Percentiles rank a stretch among this genome's conserved stretches.
phyloP scores from a whole-genome alignment of 2,329 filamentous ascomycete species.

The Hypoxylon sp. region DNA sequence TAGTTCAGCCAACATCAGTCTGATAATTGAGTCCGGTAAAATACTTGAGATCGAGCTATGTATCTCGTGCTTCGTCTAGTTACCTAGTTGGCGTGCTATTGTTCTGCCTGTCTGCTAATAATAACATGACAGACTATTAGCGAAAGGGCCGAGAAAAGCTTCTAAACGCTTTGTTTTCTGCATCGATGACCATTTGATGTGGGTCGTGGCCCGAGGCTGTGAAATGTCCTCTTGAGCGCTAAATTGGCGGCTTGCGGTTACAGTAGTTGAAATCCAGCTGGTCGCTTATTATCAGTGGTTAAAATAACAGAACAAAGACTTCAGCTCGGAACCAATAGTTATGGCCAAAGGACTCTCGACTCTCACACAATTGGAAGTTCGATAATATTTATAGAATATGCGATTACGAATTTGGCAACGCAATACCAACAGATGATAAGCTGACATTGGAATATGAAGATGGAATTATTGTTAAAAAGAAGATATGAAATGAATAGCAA shows the following conservation, averaged over 20 bases:
- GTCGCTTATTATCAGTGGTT: background rate
- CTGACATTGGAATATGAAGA: background rate
- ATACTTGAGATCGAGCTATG: background rate
- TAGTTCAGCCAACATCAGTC: background rate
- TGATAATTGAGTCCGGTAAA: constrained; percentile 1
- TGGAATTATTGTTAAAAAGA: too few relatives aligned
- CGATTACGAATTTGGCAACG: too few relatives aligned
- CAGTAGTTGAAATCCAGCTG: background rate
- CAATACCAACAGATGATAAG: background rate
- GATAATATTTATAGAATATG: too few relatives aligned
- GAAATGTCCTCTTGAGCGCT: too few relatives aligned
- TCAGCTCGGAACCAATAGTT: constrained; percentile 8
- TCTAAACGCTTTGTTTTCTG: background rate
- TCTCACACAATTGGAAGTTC: too few relatives aligned
- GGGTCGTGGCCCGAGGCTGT: constrained; percentile 12
- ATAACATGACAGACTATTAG: background rate
- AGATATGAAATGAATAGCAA: too few relatives aligned
- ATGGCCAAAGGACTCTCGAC: background rate
- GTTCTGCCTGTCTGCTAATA: too few relatives aligned
- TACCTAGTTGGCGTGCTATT: too few relatives aligned
- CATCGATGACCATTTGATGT: background rate
- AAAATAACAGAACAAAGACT: constrained; percentile 4
- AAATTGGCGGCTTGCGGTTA: too few relatives aligned
- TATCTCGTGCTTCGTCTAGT: too few relatives aligned
- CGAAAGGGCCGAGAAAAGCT: background rate